These are phyloP conservation scores for Wickerhamiella musiphila DNA, from an alignment of 805 yeast species.

Conservation along the genomic window DNA sequence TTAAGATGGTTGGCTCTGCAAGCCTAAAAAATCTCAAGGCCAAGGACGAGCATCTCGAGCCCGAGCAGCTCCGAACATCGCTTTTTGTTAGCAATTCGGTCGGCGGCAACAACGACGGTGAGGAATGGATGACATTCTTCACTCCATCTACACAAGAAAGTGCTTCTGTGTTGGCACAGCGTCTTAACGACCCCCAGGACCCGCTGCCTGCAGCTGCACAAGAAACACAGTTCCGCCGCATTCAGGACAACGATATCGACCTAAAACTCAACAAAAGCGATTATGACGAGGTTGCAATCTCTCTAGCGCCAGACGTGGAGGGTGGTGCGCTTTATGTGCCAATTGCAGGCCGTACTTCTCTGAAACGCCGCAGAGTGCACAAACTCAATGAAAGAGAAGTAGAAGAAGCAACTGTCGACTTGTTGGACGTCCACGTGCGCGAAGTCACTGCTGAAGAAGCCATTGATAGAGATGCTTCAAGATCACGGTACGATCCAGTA, in stretches of 20 bases:
- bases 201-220: slow-evolving; percentile 14
- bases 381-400: slow-evolving; percentile 33
- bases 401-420: slow-evolving; percentile 37
- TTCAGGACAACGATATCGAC: slow-evolving; percentile 64
- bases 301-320: slow-evolving; percentile 36
- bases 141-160: slow-evolving; percentile 30
- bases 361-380: slow-evolving; percentile 71
- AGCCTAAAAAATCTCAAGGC: slow-evolving; percentile 19
- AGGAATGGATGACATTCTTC: slow-evolving; percentile 65
- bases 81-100: slow-evolving; percentile 58
- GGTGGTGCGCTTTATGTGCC: slow-evolving; percentile 57
- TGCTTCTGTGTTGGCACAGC: slow-evolving; percentile 24
- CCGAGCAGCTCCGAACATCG: slow-evolving; percentile 24
- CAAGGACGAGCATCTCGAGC: slow-evolving; percentile 6
- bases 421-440: slow-evolving; percentile 42
- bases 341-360: slow-evolving; percentile 53
- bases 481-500: slow-evolving; percentile 65
- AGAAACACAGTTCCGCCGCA: slow-evolving; percentile 16
- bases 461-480: slow-evolving; percentile 43
- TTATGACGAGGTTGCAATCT: slow-evolving; percentile 52
- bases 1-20: slow-evolving; percentile 30
- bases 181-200: slow-evolving; percentile 30
- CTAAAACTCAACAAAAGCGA: slow-evolving; percentile 27
- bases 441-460: slow-evolving; percentile 60
- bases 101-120: slow-evolving; percentile 46